Conservation (phyloP, 305 asterid genomes). For the Fraxinus velutina region DNA sequence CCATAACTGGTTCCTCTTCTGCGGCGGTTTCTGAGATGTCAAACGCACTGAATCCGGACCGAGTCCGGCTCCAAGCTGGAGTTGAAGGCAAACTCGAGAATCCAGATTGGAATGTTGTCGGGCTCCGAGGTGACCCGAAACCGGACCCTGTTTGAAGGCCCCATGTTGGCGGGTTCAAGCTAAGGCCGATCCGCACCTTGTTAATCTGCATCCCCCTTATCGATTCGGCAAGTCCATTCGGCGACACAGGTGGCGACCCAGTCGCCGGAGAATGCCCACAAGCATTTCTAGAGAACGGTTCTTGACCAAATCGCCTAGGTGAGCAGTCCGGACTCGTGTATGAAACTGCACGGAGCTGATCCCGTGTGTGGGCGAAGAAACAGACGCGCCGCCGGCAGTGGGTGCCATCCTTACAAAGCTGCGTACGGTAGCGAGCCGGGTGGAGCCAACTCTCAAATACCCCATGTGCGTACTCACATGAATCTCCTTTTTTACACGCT, state of each 20-base stretch:
- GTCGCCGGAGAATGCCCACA: conserved; percentile 31
- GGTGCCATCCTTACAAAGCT: conserved; percentile 88
- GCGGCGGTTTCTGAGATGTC: conserved; percentile 42
- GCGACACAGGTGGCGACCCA: conserved; percentile 52
- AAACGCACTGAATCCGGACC: conserved; percentile 39
- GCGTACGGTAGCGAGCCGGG: conserved; percentile 89
- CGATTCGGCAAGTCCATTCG: conserved; percentile 51
- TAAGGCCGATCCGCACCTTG: conserved; percentile 25
- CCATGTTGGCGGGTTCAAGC: conserved; percentile 57
- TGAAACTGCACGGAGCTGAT: conserved; percentile 63
- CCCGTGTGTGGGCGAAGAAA: conserved; percentile 87
- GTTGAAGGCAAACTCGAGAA: conserved; percentile 57
- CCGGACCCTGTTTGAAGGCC: conserved; percentile 27
- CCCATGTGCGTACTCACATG: conserved; percentile 91
- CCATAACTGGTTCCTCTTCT: conserved; percentile 71
- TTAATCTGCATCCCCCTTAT: conserved; percentile 48
- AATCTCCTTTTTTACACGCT: conserved; percentile 61
- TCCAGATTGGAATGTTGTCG: conserved; percentile 38
- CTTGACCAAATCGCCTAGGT: conserved; percentile 28
- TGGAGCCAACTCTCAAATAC: conserved; percentile 97
- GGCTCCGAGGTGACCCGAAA: conserved; percentile 45
- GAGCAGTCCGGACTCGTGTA: conserved; percentile 43
- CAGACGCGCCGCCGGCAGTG: conserved; percentile 83
- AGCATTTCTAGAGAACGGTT: conserved; percentile 22
- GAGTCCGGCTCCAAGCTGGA: conserved; percentile 42